Evolutionary conservation across 2,329 filamentous ascomycete genomes (phyloP).

Genomic region (Exophiala aquamarina): DNA sequence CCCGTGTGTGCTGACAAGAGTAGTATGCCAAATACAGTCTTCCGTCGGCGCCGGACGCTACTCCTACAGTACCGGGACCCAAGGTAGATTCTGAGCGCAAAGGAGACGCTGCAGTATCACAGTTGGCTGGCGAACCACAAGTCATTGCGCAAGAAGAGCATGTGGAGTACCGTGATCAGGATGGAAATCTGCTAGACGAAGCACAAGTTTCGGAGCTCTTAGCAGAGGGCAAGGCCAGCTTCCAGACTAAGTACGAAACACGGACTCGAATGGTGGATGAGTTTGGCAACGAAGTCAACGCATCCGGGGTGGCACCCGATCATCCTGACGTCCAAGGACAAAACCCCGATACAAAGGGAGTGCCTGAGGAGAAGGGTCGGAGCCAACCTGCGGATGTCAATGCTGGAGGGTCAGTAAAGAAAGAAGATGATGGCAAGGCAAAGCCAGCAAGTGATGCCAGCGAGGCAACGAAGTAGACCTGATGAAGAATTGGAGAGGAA

Average conservation of each 20-base stretch:
- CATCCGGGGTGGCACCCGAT: conserved; percentile 46
- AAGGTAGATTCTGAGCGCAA: conserved; percentile 22
- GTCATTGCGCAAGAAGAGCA: conserved; percentile 67
- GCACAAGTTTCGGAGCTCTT: conserved; percentile 76
- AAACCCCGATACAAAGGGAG: conserved; percentile 54
- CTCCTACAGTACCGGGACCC: conserved; percentile 22
- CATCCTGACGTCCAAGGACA: conserved; percentile 59
- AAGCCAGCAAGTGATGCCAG: conserved; percentile 49
- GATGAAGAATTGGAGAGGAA: conserved; percentile 4
- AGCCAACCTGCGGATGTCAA: conserved; percentile 33
- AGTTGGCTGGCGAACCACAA: conserved; percentile 30
- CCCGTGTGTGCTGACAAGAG: conserved; percentile 4
- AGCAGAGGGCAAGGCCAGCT: conserved; percentile 82
- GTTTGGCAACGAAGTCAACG: conserved; percentile 71
- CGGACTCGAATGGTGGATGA: conserved; percentile 80
- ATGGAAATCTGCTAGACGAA: conserved; percentile 82
- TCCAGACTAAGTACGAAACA: conserved; percentile 96
- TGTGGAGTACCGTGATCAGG: conserved; percentile 90
- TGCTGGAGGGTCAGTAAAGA: conserved; percentile 36
- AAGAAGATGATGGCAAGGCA: conserved; percentile 38
- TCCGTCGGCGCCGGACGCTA: conserved; percentile 8
- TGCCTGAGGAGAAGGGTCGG: conserved; percentile 39
- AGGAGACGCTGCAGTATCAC: conserved; percentile 36
- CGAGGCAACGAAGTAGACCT: conserved; percentile 42
- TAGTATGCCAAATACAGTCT: conserved; percentile 39